Evolutionary conservation across 169 alveolate species (phyloP).

Genomic region (Plasmodium knowlesi): DNA sequence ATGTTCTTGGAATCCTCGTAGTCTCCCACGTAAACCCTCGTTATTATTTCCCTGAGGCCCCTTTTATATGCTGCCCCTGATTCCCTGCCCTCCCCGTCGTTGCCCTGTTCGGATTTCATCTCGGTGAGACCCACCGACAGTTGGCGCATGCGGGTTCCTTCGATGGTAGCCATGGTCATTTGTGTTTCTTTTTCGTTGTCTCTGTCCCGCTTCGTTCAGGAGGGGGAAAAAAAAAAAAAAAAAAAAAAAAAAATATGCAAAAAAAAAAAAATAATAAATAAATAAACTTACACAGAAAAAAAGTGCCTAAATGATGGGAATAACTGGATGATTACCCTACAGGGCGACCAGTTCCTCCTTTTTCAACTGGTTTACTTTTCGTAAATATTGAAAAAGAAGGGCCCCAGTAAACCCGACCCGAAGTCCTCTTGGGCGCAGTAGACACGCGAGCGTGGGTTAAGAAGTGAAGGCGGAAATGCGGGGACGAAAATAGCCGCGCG

Average conservation of each 20-base stretch:
- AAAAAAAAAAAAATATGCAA: neutral
- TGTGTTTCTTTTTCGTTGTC: neutral
- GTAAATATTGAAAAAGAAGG: neutral
- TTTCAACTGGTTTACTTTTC: neutral
- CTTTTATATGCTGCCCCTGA: neutral
- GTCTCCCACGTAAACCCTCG: conserved; percentile 49
- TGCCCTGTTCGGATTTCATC: neutral
- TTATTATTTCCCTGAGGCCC: conserved; percentile 45
- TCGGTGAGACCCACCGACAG: neutral
- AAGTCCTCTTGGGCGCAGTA: neutral
- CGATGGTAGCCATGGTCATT: neutral
- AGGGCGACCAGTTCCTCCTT: neutral
- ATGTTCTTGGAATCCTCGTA: conserved; percentile 61
- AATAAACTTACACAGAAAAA: neutral
- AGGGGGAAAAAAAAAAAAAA: neutral
- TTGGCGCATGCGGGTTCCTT: neutral
- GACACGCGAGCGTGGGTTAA: neutral
- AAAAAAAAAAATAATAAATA: too few species aligned
- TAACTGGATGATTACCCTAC: neutral
- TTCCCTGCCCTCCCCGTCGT: neutral
- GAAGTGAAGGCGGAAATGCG: neutral
- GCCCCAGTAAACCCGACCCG: neutral
- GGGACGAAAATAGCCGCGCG: neutral
- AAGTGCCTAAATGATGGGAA: neutral
- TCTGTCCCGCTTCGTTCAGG: neutral